A percentile compares a stretch with the other conserved stretches of the same genome.
These are phyloP conservation scores for Botrytis galanthina DNA, from an alignment of 2,329 filamentous ascomycete genomes.

Conservation along the genomic window DNA sequence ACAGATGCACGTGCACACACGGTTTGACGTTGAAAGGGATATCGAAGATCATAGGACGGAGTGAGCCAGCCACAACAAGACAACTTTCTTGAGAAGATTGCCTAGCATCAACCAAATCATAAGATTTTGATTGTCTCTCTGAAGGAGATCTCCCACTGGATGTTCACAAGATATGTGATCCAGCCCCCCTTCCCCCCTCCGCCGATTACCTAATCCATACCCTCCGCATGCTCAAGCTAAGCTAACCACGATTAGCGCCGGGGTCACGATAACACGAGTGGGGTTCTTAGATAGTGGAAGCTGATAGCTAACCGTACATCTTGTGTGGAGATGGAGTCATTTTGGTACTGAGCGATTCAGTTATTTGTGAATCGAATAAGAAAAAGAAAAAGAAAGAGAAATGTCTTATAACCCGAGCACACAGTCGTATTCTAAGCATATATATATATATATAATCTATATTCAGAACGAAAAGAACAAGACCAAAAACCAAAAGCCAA, in stretches of 20 bases:
- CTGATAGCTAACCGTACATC: slow-evolving; percentile 1
- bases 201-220: background rate
- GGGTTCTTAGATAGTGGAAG: background rate
- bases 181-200: background rate
- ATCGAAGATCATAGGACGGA: background rate
- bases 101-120: background rate
- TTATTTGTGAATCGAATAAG: background rate
- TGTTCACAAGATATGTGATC: background rate
- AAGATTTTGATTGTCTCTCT: background rate
- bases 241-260: background rate
- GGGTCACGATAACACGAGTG: background rate
- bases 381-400: background rate
- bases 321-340: background rate
- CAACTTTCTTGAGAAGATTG: background rate
- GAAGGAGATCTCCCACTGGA: background rate
- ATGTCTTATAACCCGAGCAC: background rate
- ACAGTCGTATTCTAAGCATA: background rate
- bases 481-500: background rate
- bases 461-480: background rate
- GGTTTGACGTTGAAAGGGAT: background rate
- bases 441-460: background rate
- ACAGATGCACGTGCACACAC: background rate
- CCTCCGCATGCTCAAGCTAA: background rate
- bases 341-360: background rate
- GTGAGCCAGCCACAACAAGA: background rate